Conservation (phyloP, 768 basidiomycete species). For the Panus rudis region DNA sequence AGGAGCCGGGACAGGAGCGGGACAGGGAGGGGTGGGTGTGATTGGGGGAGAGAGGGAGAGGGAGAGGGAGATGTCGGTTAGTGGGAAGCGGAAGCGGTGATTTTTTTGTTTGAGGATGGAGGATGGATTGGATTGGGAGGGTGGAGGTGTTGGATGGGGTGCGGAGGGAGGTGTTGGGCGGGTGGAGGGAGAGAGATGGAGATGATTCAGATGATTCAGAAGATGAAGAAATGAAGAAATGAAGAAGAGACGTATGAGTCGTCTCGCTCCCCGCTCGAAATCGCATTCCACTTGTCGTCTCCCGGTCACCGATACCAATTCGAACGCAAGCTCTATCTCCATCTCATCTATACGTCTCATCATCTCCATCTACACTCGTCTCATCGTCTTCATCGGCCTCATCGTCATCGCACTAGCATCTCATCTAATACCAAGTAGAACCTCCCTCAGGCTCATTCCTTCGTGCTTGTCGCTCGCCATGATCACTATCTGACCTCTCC, state of each 20-base stretch:
- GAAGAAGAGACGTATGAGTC: background rate
- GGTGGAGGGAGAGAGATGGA: background rate
- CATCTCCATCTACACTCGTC: too few species aligned
- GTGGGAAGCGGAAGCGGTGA: slow-evolving; percentile 26
- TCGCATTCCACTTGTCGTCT: background rate
- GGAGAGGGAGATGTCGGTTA: slow-evolving; percentile 12
- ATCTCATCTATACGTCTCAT: background rate
- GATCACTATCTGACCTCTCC: background rate
- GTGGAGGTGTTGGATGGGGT: background rate
- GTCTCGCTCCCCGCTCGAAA: background rate
- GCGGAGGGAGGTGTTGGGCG: background rate
- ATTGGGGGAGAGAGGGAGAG: slow-evolving; percentile 13
- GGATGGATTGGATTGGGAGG: background rate
- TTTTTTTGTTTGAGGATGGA: too few species aligned
- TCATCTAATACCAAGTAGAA: background rate
- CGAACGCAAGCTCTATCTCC: background rate
- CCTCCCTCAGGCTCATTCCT: background rate
- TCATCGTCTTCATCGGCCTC: too few species aligned
- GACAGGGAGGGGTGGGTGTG: slow-evolving; percentile 13
- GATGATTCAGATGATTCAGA: background rate
- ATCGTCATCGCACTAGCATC: too few species aligned
- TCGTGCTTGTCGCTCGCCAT: background rate
- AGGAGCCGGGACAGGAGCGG: slow-evolving; percentile 18
- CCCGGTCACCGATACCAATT: background rate
- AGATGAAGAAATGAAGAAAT: background rate